These are phyloP conservation scores for Scheffersomyces segobiensis DNA, from an alignment of 1,139 yeast genomes.

Conservation along the genomic window DNA sequence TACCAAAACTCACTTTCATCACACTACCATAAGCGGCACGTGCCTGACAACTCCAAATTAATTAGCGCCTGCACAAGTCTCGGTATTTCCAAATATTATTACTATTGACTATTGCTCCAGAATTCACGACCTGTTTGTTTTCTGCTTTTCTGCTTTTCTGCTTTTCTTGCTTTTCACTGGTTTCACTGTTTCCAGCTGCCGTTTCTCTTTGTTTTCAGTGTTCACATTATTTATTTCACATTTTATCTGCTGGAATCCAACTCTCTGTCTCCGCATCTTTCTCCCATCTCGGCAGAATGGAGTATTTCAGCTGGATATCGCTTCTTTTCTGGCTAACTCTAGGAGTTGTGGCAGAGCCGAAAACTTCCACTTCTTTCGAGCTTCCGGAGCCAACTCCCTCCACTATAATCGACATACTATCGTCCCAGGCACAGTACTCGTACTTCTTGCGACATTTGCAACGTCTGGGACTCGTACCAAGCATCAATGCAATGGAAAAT, in stretches of 20 bases:
- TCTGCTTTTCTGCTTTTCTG: neutral
- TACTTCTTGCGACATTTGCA: slow-evolving; percentile 68
- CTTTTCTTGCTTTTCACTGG: neutral
- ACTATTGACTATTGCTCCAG: neutral
- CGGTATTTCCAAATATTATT: neutral
- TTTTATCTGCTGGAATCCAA: neutral
- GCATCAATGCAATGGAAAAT: slow-evolving; percentile 62
- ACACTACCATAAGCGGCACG: neutral
- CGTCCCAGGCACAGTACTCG: slow-evolving; percentile 73
- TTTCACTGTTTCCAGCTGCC: neutral
- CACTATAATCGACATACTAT: slow-evolving; percentile 74
- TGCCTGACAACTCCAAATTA: neutral
- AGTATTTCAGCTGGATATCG: neutral
- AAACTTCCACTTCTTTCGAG: slow-evolving; percentile 8
- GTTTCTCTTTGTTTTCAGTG: neutral
- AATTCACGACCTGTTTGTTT: neutral
- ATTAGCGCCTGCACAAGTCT: neutral
- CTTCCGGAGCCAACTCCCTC: slow-evolving; percentile 29
- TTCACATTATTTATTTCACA: too few species aligned
- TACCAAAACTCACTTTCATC: neutral
- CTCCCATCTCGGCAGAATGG: neutral
- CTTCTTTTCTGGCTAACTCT: neutral
- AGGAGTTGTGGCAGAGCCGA: slow-evolving; percentile 4
- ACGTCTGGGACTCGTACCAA: slow-evolving; percentile 65
- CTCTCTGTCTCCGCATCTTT: neutral